Base-by-base conservation (phyloP, 1,284 basidiomycete species). In the Sporisorium graminicola region DNA sequence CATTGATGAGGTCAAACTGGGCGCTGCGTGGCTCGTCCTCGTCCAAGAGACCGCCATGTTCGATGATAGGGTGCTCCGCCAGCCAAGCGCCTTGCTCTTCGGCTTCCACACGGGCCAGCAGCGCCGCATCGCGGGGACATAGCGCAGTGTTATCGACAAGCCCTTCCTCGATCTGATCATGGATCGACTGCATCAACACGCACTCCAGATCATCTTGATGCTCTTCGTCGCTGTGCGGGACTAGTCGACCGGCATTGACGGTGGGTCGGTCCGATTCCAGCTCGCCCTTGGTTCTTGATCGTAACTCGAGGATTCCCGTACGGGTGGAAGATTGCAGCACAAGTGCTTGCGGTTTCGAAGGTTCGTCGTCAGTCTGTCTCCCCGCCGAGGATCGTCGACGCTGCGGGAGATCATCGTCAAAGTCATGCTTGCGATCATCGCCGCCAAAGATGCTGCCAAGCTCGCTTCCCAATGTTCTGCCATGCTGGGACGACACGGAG, bases 391-490 rank as follows among this genome's bases (percentile, higher is more conserved):
- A 26, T 40, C 69, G 49, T 43, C 75, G 66, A 22, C 31, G 40
- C 29, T 71, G 71, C 22, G 71, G 71, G 20, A 74, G 53, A 27
- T 74, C 70, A 42, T 74, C 67, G 59, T 71, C 60, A 31, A 74
- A 66, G 46, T 72, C 70, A 33, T 64, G 44, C 57, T 62, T 62
- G 27, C 77, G 73, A 27, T 80, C 78, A 29, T 70, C 71, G 18
- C 68, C 76, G 18, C 77, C 80, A 55, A 74, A 76, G 57, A 79
- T 69, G 66, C 80, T 82, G n/a, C 80, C 79, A 12, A 82, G 71
- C 71, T 82, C 80, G 50, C 79, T 82, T 10, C 73, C 79, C 16
- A 82, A 60, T 14, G 73, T 77, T 20, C 71, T 54, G n/a, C 65
- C 74, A 16, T 65, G 66, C 20, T 66, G 37, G 5, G 69, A 63